Percentiles rank a stretch among this genome's conserved stretches.
phyloP scores from a whole-genome alignment of 1,139 yeast genomes.

The Blastobotrys proliferans region DNA sequence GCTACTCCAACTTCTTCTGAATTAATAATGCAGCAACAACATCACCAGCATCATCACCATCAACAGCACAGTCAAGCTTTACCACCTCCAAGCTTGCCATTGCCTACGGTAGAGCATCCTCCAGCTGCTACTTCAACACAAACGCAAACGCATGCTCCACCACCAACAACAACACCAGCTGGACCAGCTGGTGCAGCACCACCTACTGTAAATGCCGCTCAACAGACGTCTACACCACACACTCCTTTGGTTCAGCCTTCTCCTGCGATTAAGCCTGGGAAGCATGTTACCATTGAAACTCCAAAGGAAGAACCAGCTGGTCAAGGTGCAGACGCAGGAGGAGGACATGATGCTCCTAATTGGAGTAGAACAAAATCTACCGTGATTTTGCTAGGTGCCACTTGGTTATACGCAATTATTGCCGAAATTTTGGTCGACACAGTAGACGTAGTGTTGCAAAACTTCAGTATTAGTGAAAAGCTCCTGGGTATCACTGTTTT shows the following conservation, averaged over 20 bases:
- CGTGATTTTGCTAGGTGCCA: conserved; percentile 78
- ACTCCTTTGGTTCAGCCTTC: too few species aligned
- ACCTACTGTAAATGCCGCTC: too few species aligned
- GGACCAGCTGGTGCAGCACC: background rate
- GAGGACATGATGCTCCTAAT: conserved; percentile 93
- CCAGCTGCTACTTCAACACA: background rate
- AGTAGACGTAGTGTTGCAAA: conserved; percentile 80
- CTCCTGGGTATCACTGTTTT: conserved; percentile 89
- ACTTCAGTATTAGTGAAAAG: conserved; percentile 79
- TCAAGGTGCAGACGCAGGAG: conserved; percentile 2
- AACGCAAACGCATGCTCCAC: too few species aligned
- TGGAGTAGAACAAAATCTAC: conserved; percentile 90
- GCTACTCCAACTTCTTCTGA: conserved; percentile 54
- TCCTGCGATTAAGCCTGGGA: too few species aligned
- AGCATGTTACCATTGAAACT: conserved; percentile 19
- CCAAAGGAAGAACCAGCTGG: conserved; percentile 10
- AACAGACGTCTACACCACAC: too few species aligned
- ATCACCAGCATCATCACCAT: background rate
- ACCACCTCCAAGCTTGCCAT: background rate
- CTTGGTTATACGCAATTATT: conserved; percentile 81
- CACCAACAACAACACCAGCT: background rate
- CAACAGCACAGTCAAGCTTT: background rate
- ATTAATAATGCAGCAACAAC: background rate
- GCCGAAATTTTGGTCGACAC: conserved; percentile 94
- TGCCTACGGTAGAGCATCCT: background rate